Evolutionary conservation across 2,329 filamentous ascomycete species (phyloP), one percentile per base, ranked within the genome.

Genomic region (Colletotrichum musae): DNA sequence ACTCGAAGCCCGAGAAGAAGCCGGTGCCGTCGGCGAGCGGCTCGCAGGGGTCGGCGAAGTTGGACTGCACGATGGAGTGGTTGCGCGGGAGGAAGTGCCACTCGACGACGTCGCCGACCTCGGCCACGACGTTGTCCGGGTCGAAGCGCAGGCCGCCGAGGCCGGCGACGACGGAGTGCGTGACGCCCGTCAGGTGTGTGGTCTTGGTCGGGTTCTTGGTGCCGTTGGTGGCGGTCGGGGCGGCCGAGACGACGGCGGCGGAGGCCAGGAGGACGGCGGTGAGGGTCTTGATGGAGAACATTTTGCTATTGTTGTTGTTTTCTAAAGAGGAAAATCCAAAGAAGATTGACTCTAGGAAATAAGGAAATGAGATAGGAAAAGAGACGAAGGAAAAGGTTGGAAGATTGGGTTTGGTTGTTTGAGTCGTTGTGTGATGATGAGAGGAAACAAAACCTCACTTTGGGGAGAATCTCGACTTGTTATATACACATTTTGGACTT

Each of bases 31-130:
- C 77, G 58, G 75, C 74, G 12, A 81, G 76, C 2, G 84, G 84
- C 64, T 76, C 15, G 77, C 85, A 86, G 24, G 83, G 83, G 52
- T 78, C 72, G 60, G 70, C 79, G 70, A 85, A 85, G 74, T 74
- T 79, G 45, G 82, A 82, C 75, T 84, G 78, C 2, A 73, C 80
- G 50, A 89, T 79, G 18, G 82, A 83, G 81, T 88, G 87, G 78
- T 85, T 87, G 67, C 72, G 75, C 9, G 86, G 82, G 71, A 83
- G 83, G 80, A 85, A 89, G 74, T 86, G 84, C 80, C 84, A 89
- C 78, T 89, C 86, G 66, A 89, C 75, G 4, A 85, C 71, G 69
- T 87, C 85, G 68, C 86, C 87, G 7, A 82, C 66, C 12, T 79
- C 76, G 18, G 87, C 87, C 3, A 81, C 81, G 48, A 88, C 78